A percentile compares a stretch with the other conserved stretches of the same genome.
Conservation (phyloP, 2,329 filamentous ascomycete genomes). For the Exophiala sp. region DNA sequence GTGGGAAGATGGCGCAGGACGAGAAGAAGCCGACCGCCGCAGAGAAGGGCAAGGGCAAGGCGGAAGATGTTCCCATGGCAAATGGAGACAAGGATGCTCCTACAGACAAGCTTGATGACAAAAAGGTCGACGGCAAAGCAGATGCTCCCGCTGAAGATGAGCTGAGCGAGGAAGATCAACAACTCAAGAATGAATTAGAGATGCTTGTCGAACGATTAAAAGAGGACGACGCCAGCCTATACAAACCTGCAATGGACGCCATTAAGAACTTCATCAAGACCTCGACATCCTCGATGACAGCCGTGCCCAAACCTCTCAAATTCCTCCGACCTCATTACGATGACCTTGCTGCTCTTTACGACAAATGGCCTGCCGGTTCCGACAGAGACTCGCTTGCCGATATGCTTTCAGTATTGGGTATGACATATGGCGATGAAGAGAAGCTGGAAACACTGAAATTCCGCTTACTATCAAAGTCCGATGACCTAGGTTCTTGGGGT, state of each 20-base stretch:
- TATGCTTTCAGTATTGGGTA: slow-evolving; percentile 93
- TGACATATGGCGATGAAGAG: slow-evolving; percentile 98
- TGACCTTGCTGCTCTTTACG: slow-evolving; percentile 79
- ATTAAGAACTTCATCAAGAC: slow-evolving; percentile 99
- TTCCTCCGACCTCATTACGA: slow-evolving; percentile 97
- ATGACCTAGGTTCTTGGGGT: slow-evolving; percentile 95
- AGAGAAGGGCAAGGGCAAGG: slow-evolving; percentile 97
- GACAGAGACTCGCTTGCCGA: slow-evolving; percentile 80
- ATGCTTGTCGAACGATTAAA: slow-evolving; percentile 96
- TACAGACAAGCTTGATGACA: slow-evolving; percentile 64
- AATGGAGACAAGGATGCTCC: slow-evolving; percentile 53
- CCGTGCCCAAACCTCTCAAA: slow-evolving; percentile 96
- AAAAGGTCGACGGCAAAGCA: slow-evolving; percentile 67
- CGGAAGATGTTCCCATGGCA: slow-evolving; percentile 62
- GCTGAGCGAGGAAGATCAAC: slow-evolving; percentile 95
- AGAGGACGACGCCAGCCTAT: slow-evolving; percentile 83
- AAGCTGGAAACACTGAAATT: slow-evolving; percentile 95
- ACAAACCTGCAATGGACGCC: slow-evolving; percentile 86
- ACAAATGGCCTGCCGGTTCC: slow-evolving; percentile 77
- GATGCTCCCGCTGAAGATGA: slow-evolving; percentile 65
- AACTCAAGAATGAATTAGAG: slow-evolving; percentile 95
- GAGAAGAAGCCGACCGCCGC: slow-evolving; percentile 77
- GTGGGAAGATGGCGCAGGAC: slow-evolving; percentile 77
- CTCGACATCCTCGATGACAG: slow-evolving; percentile 98
- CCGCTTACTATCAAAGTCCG: slow-evolving; percentile 73